phyloP scores from a whole-genome alignment of 2,329 filamentous ascomycete species.

The Epichloe coenophiala region DNA sequence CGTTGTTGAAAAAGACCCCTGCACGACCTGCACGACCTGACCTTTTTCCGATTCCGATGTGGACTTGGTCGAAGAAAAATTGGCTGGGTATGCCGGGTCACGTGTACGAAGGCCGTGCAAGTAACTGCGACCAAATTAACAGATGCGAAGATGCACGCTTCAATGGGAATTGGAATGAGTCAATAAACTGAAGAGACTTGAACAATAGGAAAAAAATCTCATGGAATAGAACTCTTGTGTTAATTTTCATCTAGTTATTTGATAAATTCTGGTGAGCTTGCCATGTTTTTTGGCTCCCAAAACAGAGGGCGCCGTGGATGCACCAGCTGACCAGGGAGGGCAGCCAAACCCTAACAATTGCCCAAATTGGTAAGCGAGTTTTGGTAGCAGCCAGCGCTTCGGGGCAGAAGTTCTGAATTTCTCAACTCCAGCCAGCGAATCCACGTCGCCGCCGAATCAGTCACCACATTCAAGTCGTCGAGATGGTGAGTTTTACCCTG shows the following conservation, averaged over 20 bases:
- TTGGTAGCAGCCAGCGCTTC: constrained; percentile 23
- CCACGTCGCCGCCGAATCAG: constrained; percentile 40
- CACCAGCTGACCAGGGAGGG: constrained; percentile 16
- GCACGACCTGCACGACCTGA: constrained; percentile 4
- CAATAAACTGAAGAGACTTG: background rate
- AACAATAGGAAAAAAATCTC: background rate
- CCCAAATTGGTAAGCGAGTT: constrained; percentile 31
- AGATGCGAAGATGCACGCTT: background rate
- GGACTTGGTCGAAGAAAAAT: background rate
- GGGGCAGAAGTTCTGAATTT: constrained; percentile 34
- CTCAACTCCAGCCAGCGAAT: constrained; percentile 32
- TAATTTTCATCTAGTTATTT: background rate
- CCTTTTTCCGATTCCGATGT: constrained; percentile 4
- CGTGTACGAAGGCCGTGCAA: background rate
- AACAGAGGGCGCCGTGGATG: constrained; percentile 1
- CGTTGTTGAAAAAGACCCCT: background rate
- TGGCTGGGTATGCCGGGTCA: background rate
- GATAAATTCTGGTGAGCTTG: background rate
- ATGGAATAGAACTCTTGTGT: background rate
- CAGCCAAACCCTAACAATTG: constrained; percentile 27
- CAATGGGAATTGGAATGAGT: background rate
- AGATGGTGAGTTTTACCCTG: constrained; percentile 38
- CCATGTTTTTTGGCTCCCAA: background rate
- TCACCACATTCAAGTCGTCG: constrained; percentile 38
- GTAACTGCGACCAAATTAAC: background rate